Conservation (phyloP, 2,329 filamentous ascomycete species). For the Colletotrichum australisinense region DNA sequence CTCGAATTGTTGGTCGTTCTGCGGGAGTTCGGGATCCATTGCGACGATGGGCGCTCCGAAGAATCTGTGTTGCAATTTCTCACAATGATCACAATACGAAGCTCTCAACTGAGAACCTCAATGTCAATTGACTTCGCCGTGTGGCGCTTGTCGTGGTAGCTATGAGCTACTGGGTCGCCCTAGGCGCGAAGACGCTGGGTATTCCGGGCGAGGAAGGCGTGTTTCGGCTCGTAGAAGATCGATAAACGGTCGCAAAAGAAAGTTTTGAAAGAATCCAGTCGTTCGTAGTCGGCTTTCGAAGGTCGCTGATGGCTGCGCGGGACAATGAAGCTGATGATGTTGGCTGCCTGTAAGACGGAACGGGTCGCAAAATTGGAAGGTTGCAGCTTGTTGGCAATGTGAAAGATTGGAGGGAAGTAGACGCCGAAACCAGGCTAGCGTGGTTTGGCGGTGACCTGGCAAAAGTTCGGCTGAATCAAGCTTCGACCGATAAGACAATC, state of each 20-base stretch:
- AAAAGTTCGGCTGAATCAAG: constrained; percentile 10
- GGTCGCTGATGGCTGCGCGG: constrained; percentile 11
- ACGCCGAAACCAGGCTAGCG: constrained; percentile 31
- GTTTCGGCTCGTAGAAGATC: neutral
- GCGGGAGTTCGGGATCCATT: constrained; percentile 36
- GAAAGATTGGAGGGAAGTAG: constrained; percentile 33
- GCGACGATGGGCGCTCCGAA: neutral
- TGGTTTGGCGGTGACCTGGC: constrained; percentile 28
- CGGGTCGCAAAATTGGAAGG: constrained; percentile 21
- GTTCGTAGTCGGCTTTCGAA: neutral
- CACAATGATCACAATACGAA: neutral
- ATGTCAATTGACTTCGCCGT: neutral
- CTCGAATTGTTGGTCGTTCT: constrained; percentile 44
- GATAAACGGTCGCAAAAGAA: neutral
- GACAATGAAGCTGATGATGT: constrained; percentile 6
- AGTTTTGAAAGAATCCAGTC: neutral
- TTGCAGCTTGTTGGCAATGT: constrained; percentile 24
- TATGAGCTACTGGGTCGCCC: constrained; percentile 12
- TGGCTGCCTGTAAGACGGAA: neutral
- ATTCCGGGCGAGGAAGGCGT: neutral
- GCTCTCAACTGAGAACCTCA: neutral
- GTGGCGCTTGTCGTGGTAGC: neutral
- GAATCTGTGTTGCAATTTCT: neutral
- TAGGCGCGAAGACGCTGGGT: constrained; percentile 25
- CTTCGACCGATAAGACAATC: neutral